These are phyloP conservation scores for Hyaloscypha bicolor DNA, from an alignment of 495 filamentous ascomycete genomes.

Conservation along the genomic window DNA sequence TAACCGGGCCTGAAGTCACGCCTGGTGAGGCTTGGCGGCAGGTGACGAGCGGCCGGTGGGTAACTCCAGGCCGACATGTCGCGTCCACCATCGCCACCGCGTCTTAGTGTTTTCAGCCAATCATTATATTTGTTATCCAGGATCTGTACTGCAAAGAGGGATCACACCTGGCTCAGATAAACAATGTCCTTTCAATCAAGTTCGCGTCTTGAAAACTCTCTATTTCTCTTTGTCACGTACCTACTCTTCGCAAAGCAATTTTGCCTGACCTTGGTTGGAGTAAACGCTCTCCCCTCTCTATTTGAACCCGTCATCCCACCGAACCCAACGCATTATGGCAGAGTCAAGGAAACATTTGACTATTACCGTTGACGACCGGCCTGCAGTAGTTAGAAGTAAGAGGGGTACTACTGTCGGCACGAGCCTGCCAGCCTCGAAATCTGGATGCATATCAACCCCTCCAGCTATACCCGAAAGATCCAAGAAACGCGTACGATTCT, in stretches of 20 bases:
- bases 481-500: slow-evolving; percentile 69
- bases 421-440: not conserved
- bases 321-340: slow-evolving; percentile 4
- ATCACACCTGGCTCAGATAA: not conserved
- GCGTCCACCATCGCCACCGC: too few species aligned
- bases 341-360: not conserved
- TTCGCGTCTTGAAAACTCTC: not conserved
- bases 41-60: too few species aligned
- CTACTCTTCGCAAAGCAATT: slow-evolving; percentile 2
- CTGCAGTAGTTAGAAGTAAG: not conserved
- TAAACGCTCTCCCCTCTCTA: not conserved
- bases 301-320: not conserved
- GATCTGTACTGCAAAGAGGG: not conserved
- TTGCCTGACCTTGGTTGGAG: not conserved
- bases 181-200: not conserved
- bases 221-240: not conserved
- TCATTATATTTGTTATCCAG: not conserved
- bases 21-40: too few species aligned
- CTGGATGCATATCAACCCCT: slow-evolving; percentile 14
- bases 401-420: not conserved
- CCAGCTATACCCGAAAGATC: slow-evolving; percentile 28
- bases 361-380: not conserved
- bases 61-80: too few species aligned
- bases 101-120: not conserved
- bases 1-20: too few species aligned